Percentiles rank a stretch among this genome's conserved stretches.
Conservation (phyloP, 768 basidiomycete species). For the Mycena latifolia region DNA sequence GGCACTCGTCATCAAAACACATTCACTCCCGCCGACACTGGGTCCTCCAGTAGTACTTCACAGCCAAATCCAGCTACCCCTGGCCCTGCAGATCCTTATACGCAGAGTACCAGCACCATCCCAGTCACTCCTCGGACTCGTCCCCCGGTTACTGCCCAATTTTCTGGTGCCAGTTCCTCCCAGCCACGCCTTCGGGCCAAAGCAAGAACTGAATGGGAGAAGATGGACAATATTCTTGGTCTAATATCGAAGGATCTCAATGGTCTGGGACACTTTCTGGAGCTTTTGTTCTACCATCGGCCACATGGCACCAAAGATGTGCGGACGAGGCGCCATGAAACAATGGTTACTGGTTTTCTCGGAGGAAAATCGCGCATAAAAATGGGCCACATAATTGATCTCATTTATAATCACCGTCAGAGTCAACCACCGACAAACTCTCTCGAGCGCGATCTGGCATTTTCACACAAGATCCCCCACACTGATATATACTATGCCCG, state of each 20-base stretch:
- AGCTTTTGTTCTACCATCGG: conserved; percentile 4
- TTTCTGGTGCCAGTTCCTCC: too few species aligned
- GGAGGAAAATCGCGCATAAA: conserved; percentile 19
- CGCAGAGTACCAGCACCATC: too few species aligned
- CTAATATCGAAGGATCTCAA: background rate
- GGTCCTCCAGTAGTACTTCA: too few species aligned
- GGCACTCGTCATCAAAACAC: too few species aligned
- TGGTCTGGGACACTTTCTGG: background rate
- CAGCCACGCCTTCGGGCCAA: too few species aligned
- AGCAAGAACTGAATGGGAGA: conserved; percentile 3
- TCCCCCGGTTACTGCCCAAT: too few species aligned
- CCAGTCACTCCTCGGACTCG: too few species aligned
- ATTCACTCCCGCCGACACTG: too few species aligned
- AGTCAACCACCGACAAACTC: conserved; percentile 7
- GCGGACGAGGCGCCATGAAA: background rate
- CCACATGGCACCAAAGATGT: conserved; percentile 3
- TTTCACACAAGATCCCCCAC: background rate
- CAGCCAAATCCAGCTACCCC: too few species aligned
- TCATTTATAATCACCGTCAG: conserved; percentile 35
- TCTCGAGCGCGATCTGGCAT: background rate
- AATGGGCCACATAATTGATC: conserved; percentile 32
- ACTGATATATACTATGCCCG: background rate
- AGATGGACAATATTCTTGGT: conserved; percentile 3
- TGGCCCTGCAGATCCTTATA: too few species aligned
- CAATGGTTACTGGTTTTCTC: background rate